Evolutionary conservation across 352 stramenopile species (phyloP).

Genomic region (Pythium rhizo-oryzae): DNA sequence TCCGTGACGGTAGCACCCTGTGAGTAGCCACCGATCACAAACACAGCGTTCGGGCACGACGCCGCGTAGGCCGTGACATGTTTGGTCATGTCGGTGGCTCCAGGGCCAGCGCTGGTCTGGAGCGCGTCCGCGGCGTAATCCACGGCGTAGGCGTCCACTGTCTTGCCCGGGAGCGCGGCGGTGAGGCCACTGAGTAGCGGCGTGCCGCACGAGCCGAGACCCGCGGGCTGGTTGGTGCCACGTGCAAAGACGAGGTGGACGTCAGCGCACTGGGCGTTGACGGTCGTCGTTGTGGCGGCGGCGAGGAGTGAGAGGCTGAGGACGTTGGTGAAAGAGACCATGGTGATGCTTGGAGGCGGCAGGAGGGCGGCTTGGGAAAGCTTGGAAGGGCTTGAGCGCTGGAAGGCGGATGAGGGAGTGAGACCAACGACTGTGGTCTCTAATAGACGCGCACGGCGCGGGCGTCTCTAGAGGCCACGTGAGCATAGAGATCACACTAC

Average conservation of each 20-base stretch:
- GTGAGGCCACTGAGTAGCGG: constrained; percentile 34
- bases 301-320: constrained; percentile 1
- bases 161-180: constrained; percentile 29
- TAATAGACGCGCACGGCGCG: too few relatives aligned
- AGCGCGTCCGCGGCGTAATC: constrained; percentile 29
- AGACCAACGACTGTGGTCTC: not conserved
- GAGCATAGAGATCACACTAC: too few relatives aligned
- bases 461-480: too few relatives aligned
- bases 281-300: not conserved
- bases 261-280: constrained; percentile 9
- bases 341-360: not conserved
- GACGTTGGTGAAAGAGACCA: constrained; percentile 8
- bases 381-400: not conserved
- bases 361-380: not conserved
- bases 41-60: constrained; percentile 31
- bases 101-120: constrained; percentile 29
- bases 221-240: constrained; percentile 31
- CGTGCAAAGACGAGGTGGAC: constrained; percentile 35
- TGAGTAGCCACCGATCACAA: constrained; percentile 22
- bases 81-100: constrained; percentile 40
- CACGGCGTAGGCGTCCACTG: constrained; percentile 36
- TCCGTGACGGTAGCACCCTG: constrained; percentile 27
- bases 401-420: constrained; percentile 1
- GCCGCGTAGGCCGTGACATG: constrained; percentile 31
- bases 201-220: constrained; percentile 25